Percentiles rank a stretch among this genome's conserved stretches.
Conservation (phyloP, 2,329 filamentous ascomycete genomes). For the Calonectria ilicicola region DNA sequence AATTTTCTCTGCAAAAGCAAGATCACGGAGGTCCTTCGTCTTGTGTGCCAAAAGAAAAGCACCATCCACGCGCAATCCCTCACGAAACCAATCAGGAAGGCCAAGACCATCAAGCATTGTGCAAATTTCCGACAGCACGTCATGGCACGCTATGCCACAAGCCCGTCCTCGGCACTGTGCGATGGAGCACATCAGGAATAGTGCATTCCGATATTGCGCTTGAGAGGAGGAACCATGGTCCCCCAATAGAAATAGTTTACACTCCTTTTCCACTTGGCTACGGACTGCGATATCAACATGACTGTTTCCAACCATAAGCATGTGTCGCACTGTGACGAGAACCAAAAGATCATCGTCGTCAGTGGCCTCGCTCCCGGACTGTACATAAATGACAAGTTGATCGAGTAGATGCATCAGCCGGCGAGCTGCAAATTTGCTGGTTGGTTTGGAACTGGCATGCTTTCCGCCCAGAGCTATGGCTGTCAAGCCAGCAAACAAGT, state of each 20-base stretch:
- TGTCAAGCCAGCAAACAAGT: constrained; percentile 45
- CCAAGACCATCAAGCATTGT: constrained; percentile 51
- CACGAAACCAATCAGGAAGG: constrained; percentile 47
- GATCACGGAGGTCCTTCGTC: constrained; percentile 64
- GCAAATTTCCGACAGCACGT: constrained; percentile 55
- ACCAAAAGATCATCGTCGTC: constrained; percentile 36
- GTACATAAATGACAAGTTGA: constrained; percentile 33
- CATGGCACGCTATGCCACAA: constrained; percentile 51
- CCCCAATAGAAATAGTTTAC: constrained; percentile 31
- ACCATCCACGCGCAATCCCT: constrained; percentile 57
- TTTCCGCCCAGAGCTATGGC: constrained; percentile 37
- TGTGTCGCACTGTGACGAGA: constrained; percentile 43
- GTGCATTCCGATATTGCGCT: constrained; percentile 43
- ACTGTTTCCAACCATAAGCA: constrained; percentile 34
- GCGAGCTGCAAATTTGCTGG: constrained; percentile 31
- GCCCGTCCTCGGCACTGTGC: constrained; percentile 61
- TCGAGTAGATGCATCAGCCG: constrained; percentile 43
- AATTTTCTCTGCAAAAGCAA: constrained; percentile 65
- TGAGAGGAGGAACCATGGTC: constrained; percentile 27
- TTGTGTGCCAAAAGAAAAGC: constrained; percentile 65
- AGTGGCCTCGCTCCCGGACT: constrained; percentile 16
- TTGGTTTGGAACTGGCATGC: neutral
- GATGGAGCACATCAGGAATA: constrained; percentile 57
- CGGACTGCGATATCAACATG: constrained; percentile 29
- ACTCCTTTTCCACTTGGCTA: constrained; percentile 36